These are phyloP conservation scores for Piloderma croceum DNA, from an alignment of 768 basidiomycete species.

Conservation along the genomic window DNA sequence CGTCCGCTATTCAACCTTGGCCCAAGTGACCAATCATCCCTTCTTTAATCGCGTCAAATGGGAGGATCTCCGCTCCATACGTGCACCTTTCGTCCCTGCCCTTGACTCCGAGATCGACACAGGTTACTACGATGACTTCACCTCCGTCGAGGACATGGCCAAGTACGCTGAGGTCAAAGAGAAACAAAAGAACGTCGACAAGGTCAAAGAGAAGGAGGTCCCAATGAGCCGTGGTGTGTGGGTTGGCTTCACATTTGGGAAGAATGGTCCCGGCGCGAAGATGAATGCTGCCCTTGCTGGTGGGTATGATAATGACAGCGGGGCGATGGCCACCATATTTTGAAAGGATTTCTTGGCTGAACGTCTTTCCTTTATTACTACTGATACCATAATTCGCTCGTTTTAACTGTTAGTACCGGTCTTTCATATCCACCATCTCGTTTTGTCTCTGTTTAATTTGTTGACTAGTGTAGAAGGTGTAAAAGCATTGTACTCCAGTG, in stretches of 20 bases:
- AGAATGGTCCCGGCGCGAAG: conserved; percentile 63
- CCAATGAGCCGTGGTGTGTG: conserved; percentile 67
- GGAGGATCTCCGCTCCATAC: conserved; percentile 68
- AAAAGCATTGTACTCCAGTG: too few relatives aligned
- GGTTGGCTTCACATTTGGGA: conserved; percentile 91
- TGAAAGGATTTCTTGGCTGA: conserved; percentile 18
- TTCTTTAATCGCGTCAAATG: conserved; percentile 80
- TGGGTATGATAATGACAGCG: conserved; percentile 37
- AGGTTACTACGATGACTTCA: conserved; percentile 92
- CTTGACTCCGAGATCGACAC: conserved; percentile 93
- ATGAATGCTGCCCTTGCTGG: conserved; percentile 21
- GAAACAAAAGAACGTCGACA: conserved; percentile 92
- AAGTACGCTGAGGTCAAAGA: conserved; percentile 98
- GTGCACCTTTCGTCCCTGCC: conserved; percentile 90
- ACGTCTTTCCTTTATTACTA: too few relatives aligned
- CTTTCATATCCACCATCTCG: too few relatives aligned
- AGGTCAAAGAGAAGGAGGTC: conserved; percentile 85
- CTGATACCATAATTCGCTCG: too few relatives aligned
- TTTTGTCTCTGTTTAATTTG: too few relatives aligned
- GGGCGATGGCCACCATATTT: conserved; percentile 57
- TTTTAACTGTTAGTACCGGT: too few relatives aligned
- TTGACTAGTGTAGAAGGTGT: too few relatives aligned
- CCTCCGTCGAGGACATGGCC: conserved; percentile 88
- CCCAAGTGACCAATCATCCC: conserved; percentile 67
- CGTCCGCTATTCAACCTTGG: conserved; percentile 68